Evolutionary conservation across 192 early-diverging fungal species (phyloP).

Genomic region (Entomortierella beljakovae): DNA sequence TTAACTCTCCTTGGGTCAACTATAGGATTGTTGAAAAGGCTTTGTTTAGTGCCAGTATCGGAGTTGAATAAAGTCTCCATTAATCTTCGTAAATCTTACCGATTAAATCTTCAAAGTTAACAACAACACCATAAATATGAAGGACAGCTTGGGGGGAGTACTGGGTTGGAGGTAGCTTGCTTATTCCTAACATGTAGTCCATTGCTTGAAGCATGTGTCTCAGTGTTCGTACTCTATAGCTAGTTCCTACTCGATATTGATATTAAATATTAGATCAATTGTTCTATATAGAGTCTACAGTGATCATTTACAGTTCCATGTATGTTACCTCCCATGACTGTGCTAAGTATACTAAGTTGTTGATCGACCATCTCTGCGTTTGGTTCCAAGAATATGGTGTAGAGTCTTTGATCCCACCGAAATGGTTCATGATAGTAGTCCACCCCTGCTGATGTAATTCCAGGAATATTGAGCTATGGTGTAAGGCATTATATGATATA

Average conservation of each 20-base stretch:
- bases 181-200: slow-evolving; percentile 65
- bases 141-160: slow-evolving; percentile 47
- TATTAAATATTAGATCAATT: not conserved
- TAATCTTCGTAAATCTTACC: slow-evolving; percentile 40
- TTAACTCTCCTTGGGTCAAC: slow-evolving; percentile 46
- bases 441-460: slow-evolving; percentile 69
- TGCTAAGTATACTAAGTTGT: slow-evolving; percentile 73
- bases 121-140: slow-evolving; percentile 67
- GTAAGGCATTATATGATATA: too few relatives aligned
- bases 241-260: slow-evolving; percentile 28
- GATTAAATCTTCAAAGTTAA: slow-evolving; percentile 73
- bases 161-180: slow-evolving; percentile 54
- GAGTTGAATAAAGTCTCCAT: not conserved
- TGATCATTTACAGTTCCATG: too few relatives aligned
- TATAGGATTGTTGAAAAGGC: not conserved
- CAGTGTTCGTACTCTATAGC: slow-evolving; percentile 62
- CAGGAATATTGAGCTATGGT: slow-evolving; percentile 74
- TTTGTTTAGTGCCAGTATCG: not conserved
- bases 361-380: slow-evolving; percentile 58
- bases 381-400: slow-evolving; percentile 72
- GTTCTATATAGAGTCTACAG: not conserved
- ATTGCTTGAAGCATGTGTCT: slow-evolving; percentile 72
- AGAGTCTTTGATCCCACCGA: slow-evolving; percentile 84
- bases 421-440: slow-evolving; percentile 82
- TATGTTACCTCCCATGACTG: slow-evolving; percentile 72